Evolutionary conservation across 2,329 filamentous ascomycete species (phyloP), one percentile per base, ranked within the genome.

Genomic region (Pyricularia grisea): DNA sequence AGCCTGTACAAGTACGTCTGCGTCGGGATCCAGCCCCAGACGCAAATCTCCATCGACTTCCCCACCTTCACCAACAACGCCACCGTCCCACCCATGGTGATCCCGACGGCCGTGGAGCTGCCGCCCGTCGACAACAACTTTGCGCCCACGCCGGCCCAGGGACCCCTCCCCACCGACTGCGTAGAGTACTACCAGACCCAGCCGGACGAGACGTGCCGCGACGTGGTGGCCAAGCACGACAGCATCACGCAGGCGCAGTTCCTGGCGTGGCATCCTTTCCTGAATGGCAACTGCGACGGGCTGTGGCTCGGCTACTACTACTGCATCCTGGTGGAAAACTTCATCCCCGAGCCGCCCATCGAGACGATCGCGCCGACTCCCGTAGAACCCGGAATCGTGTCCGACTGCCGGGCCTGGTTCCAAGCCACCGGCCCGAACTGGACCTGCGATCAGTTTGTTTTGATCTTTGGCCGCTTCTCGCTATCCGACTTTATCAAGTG

Each of bases 21-120:
- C 66, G 68, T 73, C 60, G 66, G 55, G 69, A 87, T 75, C 88
- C 88, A 91, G 7, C 72, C 72, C 9, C 81, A 67, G 70, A 88
- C 80, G 0, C 82, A 84, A 5, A 76, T 74, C 0, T 78, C 79
- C 3, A 85, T 85, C 36, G 81, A 81, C 72, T 80, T 80, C 17
- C 27, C 30, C 58, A 28, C 55, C 20, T 17, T 31, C 27, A 63
- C 30, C 58, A 64, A 27, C 55, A 23, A 58, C 30, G 67, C 20
- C 58, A 55, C 30, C 55, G 55, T 61, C 31, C 65, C 65, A 7
- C 65, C 65, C 65, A 60, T 27, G 28, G 30, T 36, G 31, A 42
- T 25, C 65, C 36, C 23, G 30, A 50, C 33, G 31, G 30, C 65
- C 14, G 65, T 33, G 33, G 25, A 31, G 28, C 33, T 67, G 23